Evolutionary conservation across 805 yeast genomes (phyloP).

Genomic region (Saccharomycopsis sp.): DNA sequence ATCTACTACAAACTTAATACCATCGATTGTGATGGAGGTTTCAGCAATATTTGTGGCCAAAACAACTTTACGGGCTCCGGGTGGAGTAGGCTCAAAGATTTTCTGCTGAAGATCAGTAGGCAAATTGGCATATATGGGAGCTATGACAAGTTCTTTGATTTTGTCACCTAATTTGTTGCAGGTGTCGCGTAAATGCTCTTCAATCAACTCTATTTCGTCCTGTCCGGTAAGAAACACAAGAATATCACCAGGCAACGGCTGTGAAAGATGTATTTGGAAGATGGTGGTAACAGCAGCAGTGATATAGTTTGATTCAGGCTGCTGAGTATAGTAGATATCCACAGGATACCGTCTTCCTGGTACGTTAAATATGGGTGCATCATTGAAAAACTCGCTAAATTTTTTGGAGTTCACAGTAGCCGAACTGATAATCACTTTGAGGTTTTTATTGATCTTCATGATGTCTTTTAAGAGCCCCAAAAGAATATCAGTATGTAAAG

Average conservation of each 20-base stretch:
- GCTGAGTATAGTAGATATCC: slow-evolving; percentile 71
- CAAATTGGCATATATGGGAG: slow-evolving; percentile 87
- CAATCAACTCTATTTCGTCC: slow-evolving; percentile 86
- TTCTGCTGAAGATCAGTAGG: slow-evolving; percentile 77
- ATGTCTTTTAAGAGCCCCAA: slow-evolving; percentile 70
- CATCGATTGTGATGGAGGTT: slow-evolving; percentile 92
- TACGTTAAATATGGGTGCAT: slow-evolving; percentile 80
- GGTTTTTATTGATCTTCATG: slow-evolving; percentile 52
- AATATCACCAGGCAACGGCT: slow-evolving; percentile 70
- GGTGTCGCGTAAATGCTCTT: slow-evolving; percentile 64
- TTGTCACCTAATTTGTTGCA: slow-evolving; percentile 52
- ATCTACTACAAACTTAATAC: slow-evolving; percentile 90
- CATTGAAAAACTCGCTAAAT: slow-evolving; percentile 73
- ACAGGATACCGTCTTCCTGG: slow-evolving; percentile 96
- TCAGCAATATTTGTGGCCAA: slow-evolving; percentile 97
- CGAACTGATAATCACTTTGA: slow-evolving; percentile 76
- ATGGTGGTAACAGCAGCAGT: slow-evolving; percentile 87
- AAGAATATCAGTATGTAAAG: slow-evolving; percentile 74
- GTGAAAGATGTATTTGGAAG: slow-evolving; percentile 76
- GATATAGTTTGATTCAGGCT: slow-evolving; percentile 85
- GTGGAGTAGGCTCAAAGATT: slow-evolving; percentile 86
- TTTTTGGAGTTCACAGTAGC: slow-evolving; percentile 91
- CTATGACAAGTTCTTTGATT: slow-evolving; percentile 56
- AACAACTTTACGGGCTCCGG: slow-evolving; percentile 73
- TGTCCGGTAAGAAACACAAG: slow-evolving; percentile 92